Conservation (phyloP, 768 basidiomycete genomes). For the Epithele typhae region DNA sequence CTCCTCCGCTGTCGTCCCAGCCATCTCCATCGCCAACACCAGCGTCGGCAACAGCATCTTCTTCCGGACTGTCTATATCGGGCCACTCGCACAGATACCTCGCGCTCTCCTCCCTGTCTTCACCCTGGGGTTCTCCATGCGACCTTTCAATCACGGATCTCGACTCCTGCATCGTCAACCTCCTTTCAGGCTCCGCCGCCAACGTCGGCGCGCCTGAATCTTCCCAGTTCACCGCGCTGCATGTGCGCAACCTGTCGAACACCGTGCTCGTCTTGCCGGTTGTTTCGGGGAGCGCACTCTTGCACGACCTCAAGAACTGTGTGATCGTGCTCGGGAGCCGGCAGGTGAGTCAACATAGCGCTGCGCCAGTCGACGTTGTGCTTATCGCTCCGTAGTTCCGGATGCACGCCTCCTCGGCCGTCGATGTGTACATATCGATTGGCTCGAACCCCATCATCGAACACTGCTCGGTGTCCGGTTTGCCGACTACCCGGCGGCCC, state of each 20-base stretch:
- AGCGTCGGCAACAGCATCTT: not conserved
- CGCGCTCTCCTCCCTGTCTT: slow-evolving; percentile 35
- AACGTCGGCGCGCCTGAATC: slow-evolving; percentile 6
- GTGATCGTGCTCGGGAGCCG: slow-evolving; percentile 72
- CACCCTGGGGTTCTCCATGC: slow-evolving; percentile 32
- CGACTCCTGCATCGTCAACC: slow-evolving; percentile 65
- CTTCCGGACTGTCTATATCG: slow-evolving; percentile 37
- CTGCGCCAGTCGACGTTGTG: not conserved
- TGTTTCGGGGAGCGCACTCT: slow-evolving; percentile 66
- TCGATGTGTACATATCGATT: slow-evolving; percentile 64
- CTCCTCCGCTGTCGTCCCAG: not conserved
- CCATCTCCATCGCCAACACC: not conserved
- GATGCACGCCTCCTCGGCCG: slow-evolving; percentile 69
- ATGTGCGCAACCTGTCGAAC: slow-evolving; percentile 55
- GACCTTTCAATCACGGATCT: slow-evolving; percentile 68
- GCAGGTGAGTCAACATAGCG: slow-evolving; percentile 50
- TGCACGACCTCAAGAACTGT: slow-evolving; percentile 61
- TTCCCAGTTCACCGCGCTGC: slow-evolving; percentile 49
- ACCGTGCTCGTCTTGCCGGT: slow-evolving; percentile 63
- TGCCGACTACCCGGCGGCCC: slow-evolving; percentile 47
- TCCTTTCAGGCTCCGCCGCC: too few species aligned
- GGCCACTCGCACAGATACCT: slow-evolving; percentile 44
- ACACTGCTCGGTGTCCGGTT: slow-evolving; percentile 63
- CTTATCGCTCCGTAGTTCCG: slow-evolving; percentile 55
- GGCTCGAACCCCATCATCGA: slow-evolving; percentile 80